Evolutionary conservation across 208 protist species (phyloP), one percentile per base, ranked within the genome.

Genomic region (Trypanosomatidae sp.): DNA sequence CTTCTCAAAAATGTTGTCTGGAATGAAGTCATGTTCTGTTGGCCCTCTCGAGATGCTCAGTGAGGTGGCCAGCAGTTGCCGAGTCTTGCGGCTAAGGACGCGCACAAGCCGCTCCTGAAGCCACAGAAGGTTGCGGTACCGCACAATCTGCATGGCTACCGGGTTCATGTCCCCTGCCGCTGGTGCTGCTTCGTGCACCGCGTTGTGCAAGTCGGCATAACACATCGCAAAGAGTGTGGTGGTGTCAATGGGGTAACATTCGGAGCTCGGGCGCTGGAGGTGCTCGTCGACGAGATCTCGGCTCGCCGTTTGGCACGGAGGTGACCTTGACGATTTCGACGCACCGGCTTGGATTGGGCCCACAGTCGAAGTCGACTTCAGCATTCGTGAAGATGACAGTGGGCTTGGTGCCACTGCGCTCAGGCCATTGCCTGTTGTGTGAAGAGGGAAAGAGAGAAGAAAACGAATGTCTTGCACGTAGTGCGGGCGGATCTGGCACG

Each of bases 381-480:
- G 43, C 10, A 15, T 65, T 30, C 33, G 17, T 15, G 22, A 25
- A 13, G 60, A 22, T 19, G 60, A 47, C 22, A 39, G 25, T 39
- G 64, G 17, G 15, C 33, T 6, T 53, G 44, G 25, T 28, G n/a
- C 12, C 25, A 10, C 25, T n/a, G 41, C 28, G 28, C 44, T 30
- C 43, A 17, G 2, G 0, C 15, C 15, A 56, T 58, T 41, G 66
- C 46, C 49, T 28, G 46, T 59, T 19, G n/a, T 56, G 66, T 69
- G 30, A 30, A 87, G 73, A 9, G 89, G 87, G 12, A 87, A 76
- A 2, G 89, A 94, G 9, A 96, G 83, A 50, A 94, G 80, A 79
- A 94, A 93, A 28, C 92, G 92, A 9, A 90, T 73, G 36, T 96
- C 89, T 43, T 93, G 76, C 36, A 96, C 70, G 68, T 84, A 90